Evolutionary conservation across 2,329 filamentous ascomycete genomes (phyloP).

Genomic region (Penicillium sp.): DNA sequence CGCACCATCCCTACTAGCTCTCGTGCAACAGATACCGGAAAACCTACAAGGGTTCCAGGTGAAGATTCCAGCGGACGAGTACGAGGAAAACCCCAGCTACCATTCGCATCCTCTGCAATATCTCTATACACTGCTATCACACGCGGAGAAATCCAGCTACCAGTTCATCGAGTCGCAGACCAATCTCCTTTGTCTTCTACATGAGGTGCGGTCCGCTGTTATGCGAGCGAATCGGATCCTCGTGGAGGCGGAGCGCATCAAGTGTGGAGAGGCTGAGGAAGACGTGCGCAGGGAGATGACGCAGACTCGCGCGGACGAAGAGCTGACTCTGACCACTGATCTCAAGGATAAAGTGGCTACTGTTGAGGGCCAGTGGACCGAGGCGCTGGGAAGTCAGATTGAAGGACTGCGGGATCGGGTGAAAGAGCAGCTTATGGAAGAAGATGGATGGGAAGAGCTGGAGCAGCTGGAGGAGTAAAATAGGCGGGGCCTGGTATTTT

Average conservation of each 20-base stretch:
- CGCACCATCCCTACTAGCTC: slow-evolving; percentile 74
- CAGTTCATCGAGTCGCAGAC: slow-evolving; percentile 96
- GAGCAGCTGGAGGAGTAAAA: slow-evolving; percentile 56
- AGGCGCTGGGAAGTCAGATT: slow-evolving; percentile 79
- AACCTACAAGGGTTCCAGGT: slow-evolving; percentile 63
- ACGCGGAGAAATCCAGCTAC: slow-evolving; percentile 89
- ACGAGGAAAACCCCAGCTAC: slow-evolving; percentile 81
- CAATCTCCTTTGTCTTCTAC: slow-evolving; percentile 84
- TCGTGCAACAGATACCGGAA: slow-evolving; percentile 77
- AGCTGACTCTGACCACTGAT: slow-evolving; percentile 73
- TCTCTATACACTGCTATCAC: slow-evolving; percentile 78
- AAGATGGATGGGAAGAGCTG: slow-evolving; percentile 86
- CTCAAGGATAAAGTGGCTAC: slow-evolving; percentile 90
- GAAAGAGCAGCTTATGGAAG: slow-evolving; percentile 69
- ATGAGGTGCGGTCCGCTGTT: slow-evolving; percentile 82
- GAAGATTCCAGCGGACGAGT: slow-evolving; percentile 76
- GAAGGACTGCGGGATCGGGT: slow-evolving; percentile 73
- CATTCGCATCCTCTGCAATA: slow-evolving; percentile 83
- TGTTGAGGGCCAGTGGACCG: slow-evolving; percentile 88
- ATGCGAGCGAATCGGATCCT: slow-evolving; percentile 69
- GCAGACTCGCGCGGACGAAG: slow-evolving; percentile 66
- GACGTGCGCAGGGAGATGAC: slow-evolving; percentile 52
- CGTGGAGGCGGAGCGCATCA: slow-evolving; percentile 65
- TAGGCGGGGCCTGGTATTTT: slow-evolving; percentile 3
- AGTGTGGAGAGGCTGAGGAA: slow-evolving; percentile 46